Conservation (phyloP, 78 protist species). For the slime mould (Dictyostelium discoideum) region DNA sequence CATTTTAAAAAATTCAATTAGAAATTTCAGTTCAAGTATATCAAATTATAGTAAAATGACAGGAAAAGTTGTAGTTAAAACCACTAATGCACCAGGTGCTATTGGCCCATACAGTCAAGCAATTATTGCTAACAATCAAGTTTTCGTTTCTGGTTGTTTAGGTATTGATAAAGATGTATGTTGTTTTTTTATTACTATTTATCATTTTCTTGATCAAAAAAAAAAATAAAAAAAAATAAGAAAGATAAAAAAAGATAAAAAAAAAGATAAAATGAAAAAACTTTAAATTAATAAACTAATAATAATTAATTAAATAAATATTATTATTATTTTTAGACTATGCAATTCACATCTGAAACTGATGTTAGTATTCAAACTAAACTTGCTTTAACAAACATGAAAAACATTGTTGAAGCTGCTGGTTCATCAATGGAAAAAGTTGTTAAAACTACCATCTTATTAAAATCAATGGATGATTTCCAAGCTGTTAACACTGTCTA, state of each 20-base stretch:
- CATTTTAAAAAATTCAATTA: not conserved
- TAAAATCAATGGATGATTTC: constrained; percentile 89
- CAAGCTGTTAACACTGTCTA: constrained; percentile 87
- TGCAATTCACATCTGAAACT: constrained; percentile 35
- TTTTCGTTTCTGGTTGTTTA: constrained; percentile 88
- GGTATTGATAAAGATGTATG: constrained; percentile 78
- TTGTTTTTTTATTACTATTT: not conserved
- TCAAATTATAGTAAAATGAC: not conserved
- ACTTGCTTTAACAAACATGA: constrained; percentile 82
- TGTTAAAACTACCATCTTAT: constrained; percentile 83
- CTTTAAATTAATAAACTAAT: no score
- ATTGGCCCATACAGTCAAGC: constrained; percentile 89
- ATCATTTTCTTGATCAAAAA: not conserved
- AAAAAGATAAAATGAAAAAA: no score
- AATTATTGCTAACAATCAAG: constrained; percentile 77
- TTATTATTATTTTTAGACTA: constrained; percentile 2
- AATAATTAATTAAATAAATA: not conserved
- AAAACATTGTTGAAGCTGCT: constrained; percentile 81
- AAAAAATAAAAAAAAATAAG: not conserved
- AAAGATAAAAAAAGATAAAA: no score
- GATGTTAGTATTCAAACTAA: constrained; percentile 63
- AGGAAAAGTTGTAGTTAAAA: constrained; percentile 46
- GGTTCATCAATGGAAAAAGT: constrained; percentile 84
- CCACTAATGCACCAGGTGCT: constrained; percentile 85
- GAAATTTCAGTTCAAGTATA: not conserved